Evolutionary conservation across 352 stramenopile genomes (phyloP).

Genomic region (Blastocystis sp.): DNA sequence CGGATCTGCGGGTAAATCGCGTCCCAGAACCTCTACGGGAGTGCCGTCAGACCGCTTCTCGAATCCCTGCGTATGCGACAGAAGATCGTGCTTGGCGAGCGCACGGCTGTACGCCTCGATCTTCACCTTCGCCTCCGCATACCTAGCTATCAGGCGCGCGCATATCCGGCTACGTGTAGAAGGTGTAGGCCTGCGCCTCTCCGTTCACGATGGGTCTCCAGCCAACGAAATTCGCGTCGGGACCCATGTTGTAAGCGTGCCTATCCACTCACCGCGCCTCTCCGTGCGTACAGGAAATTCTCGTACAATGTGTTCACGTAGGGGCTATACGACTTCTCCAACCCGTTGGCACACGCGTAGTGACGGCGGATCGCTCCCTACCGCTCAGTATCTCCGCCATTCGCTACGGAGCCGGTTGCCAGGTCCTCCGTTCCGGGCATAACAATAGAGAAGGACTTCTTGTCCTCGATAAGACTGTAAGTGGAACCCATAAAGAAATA

Average conservation of each 20-base stretch:
- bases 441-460: conserved; percentile 35
- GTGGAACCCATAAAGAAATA: conserved; percentile 15
- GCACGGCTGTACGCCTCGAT: conserved; percentile 63
- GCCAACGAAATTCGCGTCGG: conserved; percentile 49
- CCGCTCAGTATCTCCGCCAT: background rate
- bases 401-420: background rate
- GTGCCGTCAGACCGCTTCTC: conserved; percentile 54
- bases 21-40: background rate
- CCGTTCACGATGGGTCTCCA: conserved; percentile 64
- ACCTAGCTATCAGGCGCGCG: background rate
- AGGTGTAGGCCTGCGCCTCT: conserved; percentile 48
- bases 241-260: conserved; percentile 34
- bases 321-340: conserved; percentile 56
- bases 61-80: conserved; percentile 14
- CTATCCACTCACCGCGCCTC: background rate
- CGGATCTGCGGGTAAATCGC: conserved; percentile 70
- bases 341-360: background rate
- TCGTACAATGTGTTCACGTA: conserved; percentile 50
- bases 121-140: conserved; percentile 14
- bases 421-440: conserved; percentile 36
- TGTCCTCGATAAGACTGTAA: background rate
- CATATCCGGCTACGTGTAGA: background rate
- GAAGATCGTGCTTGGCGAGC: conserved; percentile 45
- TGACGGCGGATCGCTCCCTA: conserved; percentile 50
- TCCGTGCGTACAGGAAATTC: conserved; percentile 29